phyloP scores from a whole-genome alignment of 2,329 filamentous ascomycete species.

The Aspergillus ustus region DNA sequence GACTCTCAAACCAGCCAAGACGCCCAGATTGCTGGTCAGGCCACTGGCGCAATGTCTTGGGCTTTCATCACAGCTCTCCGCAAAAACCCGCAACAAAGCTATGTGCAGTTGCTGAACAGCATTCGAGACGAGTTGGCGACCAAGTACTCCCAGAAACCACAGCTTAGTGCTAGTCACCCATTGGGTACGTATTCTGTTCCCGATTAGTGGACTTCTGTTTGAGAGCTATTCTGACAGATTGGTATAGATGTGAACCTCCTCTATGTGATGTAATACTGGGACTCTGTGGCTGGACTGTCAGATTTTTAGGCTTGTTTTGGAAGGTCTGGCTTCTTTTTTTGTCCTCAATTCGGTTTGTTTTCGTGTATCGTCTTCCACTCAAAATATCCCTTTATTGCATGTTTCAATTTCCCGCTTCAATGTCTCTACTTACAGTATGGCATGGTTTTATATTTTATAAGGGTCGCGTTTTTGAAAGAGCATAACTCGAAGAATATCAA shows the following conservation, averaged over 20 bases:
- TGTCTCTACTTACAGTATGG: neutral
- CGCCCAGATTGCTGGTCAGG: conserved; percentile 82
- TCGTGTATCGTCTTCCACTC: neutral
- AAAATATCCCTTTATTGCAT: conserved; percentile 9
- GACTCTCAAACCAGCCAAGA: conserved; percentile 95
- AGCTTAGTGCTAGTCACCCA: conserved; percentile 94
- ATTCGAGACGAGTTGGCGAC: conserved; percentile 85
- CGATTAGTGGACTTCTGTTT: conserved; percentile 9
- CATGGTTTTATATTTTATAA: neutral
- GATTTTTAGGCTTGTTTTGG: neutral
- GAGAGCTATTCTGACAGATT: conserved; percentile 24
- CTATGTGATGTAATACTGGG: conserved; percentile 65
- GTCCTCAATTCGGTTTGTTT: neutral
- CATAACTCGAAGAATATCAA: neutral
- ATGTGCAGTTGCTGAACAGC: conserved; percentile 92
- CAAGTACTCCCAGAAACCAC: conserved; percentile 93
- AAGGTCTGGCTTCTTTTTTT: neutral
- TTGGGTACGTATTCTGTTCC: conserved; percentile 68
- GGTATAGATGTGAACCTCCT: conserved; percentile 65
- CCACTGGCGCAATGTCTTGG: conserved; percentile 97
- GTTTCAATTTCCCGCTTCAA: neutral
- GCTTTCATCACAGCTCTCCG: conserved; percentile 91
- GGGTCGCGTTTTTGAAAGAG: neutral
- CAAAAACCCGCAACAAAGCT: conserved; percentile 94
- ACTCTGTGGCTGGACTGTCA: conserved; percentile 9